Conservation (phyloP, 148 eudicot genomes). For the Linanthus parryae region DNA sequence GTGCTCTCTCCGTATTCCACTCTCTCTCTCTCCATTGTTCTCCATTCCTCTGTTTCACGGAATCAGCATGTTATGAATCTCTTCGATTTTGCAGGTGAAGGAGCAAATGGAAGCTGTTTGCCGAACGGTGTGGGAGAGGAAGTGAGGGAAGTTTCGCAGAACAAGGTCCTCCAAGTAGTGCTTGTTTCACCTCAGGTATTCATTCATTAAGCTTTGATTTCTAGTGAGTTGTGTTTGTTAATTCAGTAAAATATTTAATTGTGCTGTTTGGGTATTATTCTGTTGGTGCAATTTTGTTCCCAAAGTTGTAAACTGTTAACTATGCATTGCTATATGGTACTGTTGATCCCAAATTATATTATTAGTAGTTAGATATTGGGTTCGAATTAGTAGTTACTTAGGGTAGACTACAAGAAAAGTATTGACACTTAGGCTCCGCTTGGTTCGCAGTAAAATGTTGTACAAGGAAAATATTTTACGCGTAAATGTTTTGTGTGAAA, state of each 20-base stretch:
- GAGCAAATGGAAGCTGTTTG: conserved; percentile 12
- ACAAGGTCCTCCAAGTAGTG: conserved; percentile 67
- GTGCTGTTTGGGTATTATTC: background rate
- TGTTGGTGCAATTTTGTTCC: background rate
- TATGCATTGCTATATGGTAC: background rate
- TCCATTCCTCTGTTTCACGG: background rate
- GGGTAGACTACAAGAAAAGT: too few species aligned
- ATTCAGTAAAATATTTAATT: too few species aligned
- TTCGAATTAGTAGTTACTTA: too few species aligned
- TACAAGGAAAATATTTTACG: too few species aligned
- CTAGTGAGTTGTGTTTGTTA: background rate
- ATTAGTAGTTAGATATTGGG: background rate
- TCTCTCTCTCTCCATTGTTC: background rate
- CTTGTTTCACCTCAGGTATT: conserved; percentile 80
- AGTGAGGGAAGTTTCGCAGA: conserved; percentile 11
- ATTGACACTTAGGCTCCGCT: too few species aligned
- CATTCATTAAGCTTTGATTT: background rate
- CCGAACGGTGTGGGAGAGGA: conserved; percentile 26
- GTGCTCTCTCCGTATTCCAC: conserved; percentile 20
- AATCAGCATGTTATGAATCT: background rate
- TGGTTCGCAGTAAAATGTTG: too few species aligned
- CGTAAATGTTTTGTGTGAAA: too few species aligned
- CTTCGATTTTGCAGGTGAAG: conserved; percentile 26
- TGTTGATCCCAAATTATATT: background rate
- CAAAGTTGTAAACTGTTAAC: background rate